A percentile compares a stretch with the other conserved stretches of the same genome.
phyloP scores from a whole-genome alignment of 345 rosid genomes.

The Populus davidiana region DNA sequence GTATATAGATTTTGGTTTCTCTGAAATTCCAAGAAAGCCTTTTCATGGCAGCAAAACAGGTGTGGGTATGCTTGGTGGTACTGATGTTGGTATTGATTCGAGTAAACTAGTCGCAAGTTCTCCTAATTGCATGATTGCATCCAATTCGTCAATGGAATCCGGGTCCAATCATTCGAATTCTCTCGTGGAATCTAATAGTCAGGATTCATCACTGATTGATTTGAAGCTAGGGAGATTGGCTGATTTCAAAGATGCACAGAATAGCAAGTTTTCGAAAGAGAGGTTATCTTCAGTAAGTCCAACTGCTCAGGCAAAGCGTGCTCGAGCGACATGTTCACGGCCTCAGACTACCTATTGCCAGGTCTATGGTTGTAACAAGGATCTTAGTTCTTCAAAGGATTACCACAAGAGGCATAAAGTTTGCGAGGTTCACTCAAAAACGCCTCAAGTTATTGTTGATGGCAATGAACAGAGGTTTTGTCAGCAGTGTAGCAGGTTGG shows the following conservation, averaged over 20 bases:
- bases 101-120: constrained; percentile 20
- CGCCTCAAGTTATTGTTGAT: constrained; percentile 58
- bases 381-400: constrained; percentile 66
- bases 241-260: constrained; percentile 26
- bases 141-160: constrained; percentile 34
- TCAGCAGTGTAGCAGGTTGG: constrained; percentile 90
- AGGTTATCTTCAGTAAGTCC: constrained; percentile 18
- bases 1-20: constrained; percentile 30
- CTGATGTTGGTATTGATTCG: constrained; percentile 32
- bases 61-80: constrained; percentile 9
- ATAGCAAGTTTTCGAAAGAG: constrained; percentile 15
- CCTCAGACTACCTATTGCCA: constrained; percentile 45
- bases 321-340: constrained; percentile 22
- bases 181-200: constrained; percentile 28
- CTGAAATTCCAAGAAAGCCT: constrained; percentile 35
- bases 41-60: constrained; percentile 19
- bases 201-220: constrained; percentile 31
- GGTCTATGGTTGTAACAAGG: constrained; percentile 72
- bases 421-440: constrained; percentile 74
- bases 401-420: constrained; percentile 84
- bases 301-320: constrained; percentile 22
- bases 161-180: constrained; percentile 31
- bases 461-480: constrained; percentile 80
- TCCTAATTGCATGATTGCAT: constrained; percentile 32
- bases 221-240: constrained; percentile 40